Evolutionary conservation across 257 asterid genomes (phyloP).

Genomic region (Rhazya stricta): DNA sequence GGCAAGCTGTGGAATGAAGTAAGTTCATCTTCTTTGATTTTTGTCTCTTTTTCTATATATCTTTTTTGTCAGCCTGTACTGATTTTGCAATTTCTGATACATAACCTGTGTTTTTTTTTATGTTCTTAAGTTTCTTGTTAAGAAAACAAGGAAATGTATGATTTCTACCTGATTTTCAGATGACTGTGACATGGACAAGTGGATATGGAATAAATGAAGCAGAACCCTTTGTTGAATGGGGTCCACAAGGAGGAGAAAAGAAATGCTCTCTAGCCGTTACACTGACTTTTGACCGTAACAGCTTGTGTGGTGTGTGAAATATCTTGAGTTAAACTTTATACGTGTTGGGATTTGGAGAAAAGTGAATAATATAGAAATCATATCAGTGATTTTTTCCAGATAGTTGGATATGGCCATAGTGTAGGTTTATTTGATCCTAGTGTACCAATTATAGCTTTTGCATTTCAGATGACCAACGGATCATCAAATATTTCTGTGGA

Average conservation of each 20-base stretch:
- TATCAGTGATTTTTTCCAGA: neutral
- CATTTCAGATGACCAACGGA: neutral
- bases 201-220: constrained; percentile 56
- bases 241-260: constrained; percentile 51
- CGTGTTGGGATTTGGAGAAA: neutral
- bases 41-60: neutral
- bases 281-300: constrained; percentile 59
- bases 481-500: neutral
- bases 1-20: constrained; percentile 85
- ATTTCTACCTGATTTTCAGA: constrained; percentile 39
- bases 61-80: neutral
- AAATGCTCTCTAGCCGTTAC: constrained; percentile 66
- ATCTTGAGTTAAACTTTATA: neutral
- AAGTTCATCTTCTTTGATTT: constrained; percentile 28
- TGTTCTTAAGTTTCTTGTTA: neutral
- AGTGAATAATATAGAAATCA: neutral
- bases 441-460: neutral
- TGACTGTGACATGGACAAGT: constrained; percentile 93
- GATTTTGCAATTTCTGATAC: no score
- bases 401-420: neutral
- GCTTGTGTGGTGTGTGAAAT: constrained; percentile 69
- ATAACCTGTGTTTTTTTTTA: no score
- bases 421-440: neutral
- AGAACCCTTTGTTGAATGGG: constrained; percentile 75
- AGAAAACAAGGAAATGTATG: neutral